Base-by-base conservation (phyloP, 139 green algal genomes). In the Closterium sp. region DNA sequence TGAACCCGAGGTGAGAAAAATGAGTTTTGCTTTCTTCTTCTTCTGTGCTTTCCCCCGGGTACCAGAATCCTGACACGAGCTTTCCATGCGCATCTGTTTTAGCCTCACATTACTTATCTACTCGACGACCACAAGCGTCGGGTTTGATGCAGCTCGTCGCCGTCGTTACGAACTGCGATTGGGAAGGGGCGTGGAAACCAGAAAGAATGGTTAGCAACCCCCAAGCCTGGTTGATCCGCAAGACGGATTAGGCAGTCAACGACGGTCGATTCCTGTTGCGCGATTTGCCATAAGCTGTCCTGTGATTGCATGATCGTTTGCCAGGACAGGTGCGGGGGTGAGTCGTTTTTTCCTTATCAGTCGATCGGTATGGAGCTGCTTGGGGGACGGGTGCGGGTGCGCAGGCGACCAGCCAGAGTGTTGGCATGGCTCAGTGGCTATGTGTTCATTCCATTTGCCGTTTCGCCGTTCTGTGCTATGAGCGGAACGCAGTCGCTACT, bases 1-100 rank as follows among this genome's bases (percentile, higher is more conserved):
- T 89, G 90, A 93, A 38, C 90, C 90, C 30, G 91, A 88, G 87
- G 90, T 93, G 33, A 85, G 33, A 34, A 34, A 34, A 86, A 86
- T 32, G 83, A 21, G 10, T 21, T 34, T 8, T 86, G 83, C 8
- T 1, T 34, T 19, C 64, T 19, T 19, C 64, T 19, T 83, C 64
- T 3, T 86, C 21, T 33, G n/a, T 86, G 83, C 83, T 86, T 33
- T 86, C n/a, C 10, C 30, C 23, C 19, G 16, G 30, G 83, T 16
- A 21, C 7, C n/a, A 19, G 55, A 76, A 76, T 76, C 4, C 25
- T 76, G 55, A 28, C 55, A 28, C 55, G 55, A 76, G 25, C 12
- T 28, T 76, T 76, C 12, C 12, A 16, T 19, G 55, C 25, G 55
- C 25, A 16, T 76, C 55, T 76, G 12, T 76, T 19, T 76, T 3